Base-by-base conservation (phyloP, 1,139 yeast genomes). In the Casaregolazyma suthepensis region DNA sequence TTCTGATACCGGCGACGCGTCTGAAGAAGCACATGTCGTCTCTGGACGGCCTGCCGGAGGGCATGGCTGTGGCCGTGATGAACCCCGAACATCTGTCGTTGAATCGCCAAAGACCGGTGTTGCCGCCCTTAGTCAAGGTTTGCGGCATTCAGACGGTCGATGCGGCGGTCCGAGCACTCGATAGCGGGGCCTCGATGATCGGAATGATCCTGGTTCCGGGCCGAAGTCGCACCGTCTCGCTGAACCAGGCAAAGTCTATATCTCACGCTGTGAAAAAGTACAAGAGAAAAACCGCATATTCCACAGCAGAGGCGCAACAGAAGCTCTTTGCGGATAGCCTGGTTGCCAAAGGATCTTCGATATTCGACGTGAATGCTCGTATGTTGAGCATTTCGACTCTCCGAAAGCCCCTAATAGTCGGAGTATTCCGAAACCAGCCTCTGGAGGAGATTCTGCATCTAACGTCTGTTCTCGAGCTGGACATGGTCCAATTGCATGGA, bases 201-300 rank as follows among this genome's bases (percentile, higher is more conserved):
- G 99, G 99, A 1, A 81, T 88, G 66, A 93, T 93, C 44, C 67
- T 93, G 64, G 98, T 89, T 1, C 98, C 98, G 0, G 79, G 80
- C 37, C 74, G 96, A 56, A 77, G 79, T 42, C 77, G 99, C 51
- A 87, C 96, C 0, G 78, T 89, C 1, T 78, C 79, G 15, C 64
- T 68, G 0, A 75, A 68, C 0, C 74, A 71, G 2, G 97, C 96
- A 0, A 65, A 64, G 50, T 66, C 70, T 37, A 85, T 93, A 5
- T 73, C 86, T 0, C 55, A 58, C 3, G 60, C 59, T 13, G 74
- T 74, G 13, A 64, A 62, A 22, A 46, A 55, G 4, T 57, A 54
- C 43, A 50, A 55, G 31, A 45, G 57, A 50, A 48, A 29, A n/a
- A 9, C 51, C 22, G n/a, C 46, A 12, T 18, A 10, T 17, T 42